Percentiles rank a stretch among this genome's conserved stretches.
Conservation (phyloP, 371 early-diverging fungal species). For the Batrachochytrium dendrobatidis region DNA sequence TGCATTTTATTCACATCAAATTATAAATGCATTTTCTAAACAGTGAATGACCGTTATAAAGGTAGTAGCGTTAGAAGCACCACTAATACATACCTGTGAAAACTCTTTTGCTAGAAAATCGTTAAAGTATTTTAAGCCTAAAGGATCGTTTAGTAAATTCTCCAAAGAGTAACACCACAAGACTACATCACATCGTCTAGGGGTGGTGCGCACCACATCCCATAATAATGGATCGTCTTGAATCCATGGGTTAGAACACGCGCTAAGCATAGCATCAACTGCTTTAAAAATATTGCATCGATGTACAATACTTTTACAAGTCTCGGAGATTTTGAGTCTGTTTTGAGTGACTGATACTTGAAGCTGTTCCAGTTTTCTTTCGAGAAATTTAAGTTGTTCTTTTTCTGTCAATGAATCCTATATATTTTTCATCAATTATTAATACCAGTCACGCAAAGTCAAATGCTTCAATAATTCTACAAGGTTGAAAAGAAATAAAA, state of each 20-base stretch:
- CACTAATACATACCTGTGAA: constrained; percentile 10
- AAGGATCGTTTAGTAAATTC: constrained; percentile 26
- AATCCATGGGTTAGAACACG: constrained; percentile 11
- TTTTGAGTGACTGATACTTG: constrained; percentile 17
- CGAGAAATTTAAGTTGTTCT: constrained; percentile 16
- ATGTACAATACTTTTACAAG: constrained; percentile 5
- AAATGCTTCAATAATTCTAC: not conserved
- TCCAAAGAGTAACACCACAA: constrained; percentile 27
- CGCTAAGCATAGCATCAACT: constrained; percentile 13
- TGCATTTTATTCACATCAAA: too few relatives aligned
- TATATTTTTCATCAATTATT: not conserved
- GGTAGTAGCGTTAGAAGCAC: not conserved
- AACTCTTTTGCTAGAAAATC: constrained; percentile 23
- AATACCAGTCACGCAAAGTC: not conserved
- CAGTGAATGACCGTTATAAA: not conserved
- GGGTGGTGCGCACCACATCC: not conserved
- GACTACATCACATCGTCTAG: constrained; percentile 10
- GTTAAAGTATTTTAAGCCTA: constrained; percentile 25
- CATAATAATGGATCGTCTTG: constrained; percentile 5
- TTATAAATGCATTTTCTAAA: constrained; percentile 8
- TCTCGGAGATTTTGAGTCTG: constrained; percentile 21
- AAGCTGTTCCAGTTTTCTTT: constrained; percentile 21
- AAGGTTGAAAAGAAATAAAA: not conserved
- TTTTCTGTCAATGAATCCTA: constrained; percentile 14
- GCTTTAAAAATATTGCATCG: constrained; percentile 12